phyloP scores from a whole-genome alignment of 1,284 basidiomycete species.

The Phellinidium pouzarii region DNA sequence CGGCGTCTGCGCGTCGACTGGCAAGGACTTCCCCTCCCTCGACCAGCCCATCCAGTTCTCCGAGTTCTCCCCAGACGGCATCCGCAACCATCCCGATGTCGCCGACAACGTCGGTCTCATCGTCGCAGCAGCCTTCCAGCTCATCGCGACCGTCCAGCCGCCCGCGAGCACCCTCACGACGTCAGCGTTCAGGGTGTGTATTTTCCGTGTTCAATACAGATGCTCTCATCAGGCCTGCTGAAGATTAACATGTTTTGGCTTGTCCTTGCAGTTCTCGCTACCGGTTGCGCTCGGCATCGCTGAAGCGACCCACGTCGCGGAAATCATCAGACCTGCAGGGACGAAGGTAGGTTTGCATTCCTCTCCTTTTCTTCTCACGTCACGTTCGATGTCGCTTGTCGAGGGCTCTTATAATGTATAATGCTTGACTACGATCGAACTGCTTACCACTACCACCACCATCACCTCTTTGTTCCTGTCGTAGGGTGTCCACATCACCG shows the following conservation, averaged over 20 bases:
- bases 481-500: constrained; percentile 20
- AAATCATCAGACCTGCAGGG: constrained; percentile 15
- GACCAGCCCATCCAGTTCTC: constrained; percentile 9
- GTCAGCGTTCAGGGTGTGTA: constrained; percentile 11
- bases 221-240: background rate
- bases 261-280: constrained; percentile 3
- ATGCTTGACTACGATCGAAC: no score
- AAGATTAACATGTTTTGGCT: background rate
- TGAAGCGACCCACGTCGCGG: constrained; percentile 12
- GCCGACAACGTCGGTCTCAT: constrained; percentile 28
- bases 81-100: constrained; percentile 23
- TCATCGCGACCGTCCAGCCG: constrained; percentile 9
- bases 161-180: constrained; percentile 6
- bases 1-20: background rate
- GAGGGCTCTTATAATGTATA: no score
- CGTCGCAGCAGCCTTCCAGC: constrained; percentile 14
- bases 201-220: background rate
- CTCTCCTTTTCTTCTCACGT: background rate
- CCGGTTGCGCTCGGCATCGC: constrained; percentile 7
- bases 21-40: constrained; percentile 13
- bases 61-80: constrained; percentile 12
- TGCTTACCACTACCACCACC: background rate
- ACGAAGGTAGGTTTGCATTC: constrained; percentile 1
- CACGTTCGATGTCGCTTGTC: background rate
- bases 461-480: background rate